Evolutionary conservation across 345 rosid genomes (phyloP), one percentile per base, ranked within the genome.

Genomic region (Eucalyptus marginata): DNA sequence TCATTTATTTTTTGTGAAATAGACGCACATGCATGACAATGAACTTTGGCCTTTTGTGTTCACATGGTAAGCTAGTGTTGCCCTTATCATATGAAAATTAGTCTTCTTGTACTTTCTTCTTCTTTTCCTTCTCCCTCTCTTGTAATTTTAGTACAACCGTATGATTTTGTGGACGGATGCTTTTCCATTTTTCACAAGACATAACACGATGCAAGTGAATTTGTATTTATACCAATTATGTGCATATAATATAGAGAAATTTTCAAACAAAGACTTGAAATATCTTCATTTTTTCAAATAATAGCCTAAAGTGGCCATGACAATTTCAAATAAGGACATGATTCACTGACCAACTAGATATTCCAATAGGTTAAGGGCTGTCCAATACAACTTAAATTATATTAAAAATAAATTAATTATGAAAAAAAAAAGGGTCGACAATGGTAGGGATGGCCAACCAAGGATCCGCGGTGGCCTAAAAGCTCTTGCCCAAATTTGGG

Each of bases 401-500:
- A 49, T 49, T 49, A 1, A 49, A 49, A 43, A 12, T 49, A 13
- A 49, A 49, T 12, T 49, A 49, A 49, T 12, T 49, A 43, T 4
- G 12, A 47, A 47, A 49, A 49, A 11, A 47, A 49, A 49, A 49
- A 49, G 0, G 50, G 15, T 49, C 15, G 15, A 2, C 5, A 0
- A 49, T 49, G 50, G 50, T 49, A 13, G 2, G 50, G 50, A 49
- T 49, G 50, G 2, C 50, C 50, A 13, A 49, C 50, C 50, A 4
- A 13, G 50, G 50, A 14, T 4, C 1, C 4, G 2, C 4, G 2
- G 5, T 49, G 50, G 13, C 50, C 5, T 13, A 43, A 2, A 43
- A 7, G 44, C 44, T 8, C 44, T 43, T 7, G 2, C 44, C 44
- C 44, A 43, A 43, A 43, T 43, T 43, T 43, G 44, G 44, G 44